Percentiles rank a stretch among this genome's conserved stretches.
These are phyloP conservation scores for Cystofilobasidium macerans DNA, from an alignment of 768 basidiomycete genomes.

Conservation along the genomic window DNA sequence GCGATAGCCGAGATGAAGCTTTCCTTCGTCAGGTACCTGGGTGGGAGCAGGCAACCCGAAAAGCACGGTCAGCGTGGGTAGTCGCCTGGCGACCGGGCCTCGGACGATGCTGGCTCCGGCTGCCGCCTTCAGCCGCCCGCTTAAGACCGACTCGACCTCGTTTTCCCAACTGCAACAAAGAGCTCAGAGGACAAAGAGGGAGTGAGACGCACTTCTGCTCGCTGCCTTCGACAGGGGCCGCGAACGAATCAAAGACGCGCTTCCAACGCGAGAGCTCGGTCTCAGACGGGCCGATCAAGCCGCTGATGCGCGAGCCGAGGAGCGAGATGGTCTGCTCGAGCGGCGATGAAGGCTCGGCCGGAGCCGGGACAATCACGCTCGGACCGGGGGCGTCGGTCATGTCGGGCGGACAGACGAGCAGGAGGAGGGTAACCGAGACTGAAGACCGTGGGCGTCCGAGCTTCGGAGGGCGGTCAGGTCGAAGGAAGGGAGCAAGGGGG, in stretches of 20 bases:
- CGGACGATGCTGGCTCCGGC: too few species aligned
- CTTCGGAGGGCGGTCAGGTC: too few species aligned
- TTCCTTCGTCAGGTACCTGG: conserved; percentile 71
- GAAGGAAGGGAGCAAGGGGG: too few species aligned
- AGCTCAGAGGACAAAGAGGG: too few species aligned
- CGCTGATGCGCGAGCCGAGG: not conserved
- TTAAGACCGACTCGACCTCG: not conserved
- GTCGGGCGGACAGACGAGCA: too few species aligned
- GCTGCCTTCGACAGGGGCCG: not conserved
- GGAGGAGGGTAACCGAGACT: too few species aligned
- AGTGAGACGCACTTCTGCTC: not conserved
- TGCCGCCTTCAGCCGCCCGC: not conserved
- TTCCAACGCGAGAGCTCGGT: not conserved
- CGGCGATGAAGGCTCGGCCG: not conserved
- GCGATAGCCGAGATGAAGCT: conserved; percentile 93
- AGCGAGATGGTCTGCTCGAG: conserved; percentile 4
- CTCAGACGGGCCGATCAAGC: not conserved
- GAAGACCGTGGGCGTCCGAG: too few species aligned
- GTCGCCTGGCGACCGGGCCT: not conserved
- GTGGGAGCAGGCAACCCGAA: too few species aligned
- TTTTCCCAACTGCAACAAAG: too few species aligned
- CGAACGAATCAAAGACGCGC: not conserved
- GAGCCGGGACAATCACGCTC: not conserved
- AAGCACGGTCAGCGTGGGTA: not conserved
- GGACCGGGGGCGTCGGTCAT: too few species aligned